Percentiles rank a stretch among this genome's conserved stretches.
These are phyloP conservation scores for Podosphaera leucotricha DNA, from an alignment of 2,329 filamentous ascomycete species.

Conservation along the genomic window DNA sequence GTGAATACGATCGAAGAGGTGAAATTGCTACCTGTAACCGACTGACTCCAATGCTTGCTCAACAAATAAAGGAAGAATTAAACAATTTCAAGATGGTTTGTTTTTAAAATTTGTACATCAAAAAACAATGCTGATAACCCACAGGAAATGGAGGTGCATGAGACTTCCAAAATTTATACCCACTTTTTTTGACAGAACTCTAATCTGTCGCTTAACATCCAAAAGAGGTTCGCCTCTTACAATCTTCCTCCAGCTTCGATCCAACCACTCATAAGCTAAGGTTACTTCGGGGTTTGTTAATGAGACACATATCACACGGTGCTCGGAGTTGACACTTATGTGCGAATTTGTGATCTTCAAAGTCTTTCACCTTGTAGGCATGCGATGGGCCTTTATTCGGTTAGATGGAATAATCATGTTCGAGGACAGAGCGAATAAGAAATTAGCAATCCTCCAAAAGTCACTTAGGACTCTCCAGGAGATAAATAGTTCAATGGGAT, in stretches of 20 bases:
- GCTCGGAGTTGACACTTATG: not conserved
- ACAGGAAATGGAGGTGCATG: conserved; percentile 98
- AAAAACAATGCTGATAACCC: not conserved
- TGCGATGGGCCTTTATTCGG: not conserved
- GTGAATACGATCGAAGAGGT: conserved; percentile 86
- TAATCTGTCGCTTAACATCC: conserved; percentile 9
- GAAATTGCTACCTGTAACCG: conserved; percentile 97
- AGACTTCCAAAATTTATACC: conserved; percentile 96
- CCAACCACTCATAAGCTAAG: not conserved
- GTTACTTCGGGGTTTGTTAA: not conserved
- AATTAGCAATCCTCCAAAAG: not conserved
- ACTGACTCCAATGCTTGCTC: conserved; percentile 83
- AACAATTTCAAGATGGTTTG: conserved; percentile 98
- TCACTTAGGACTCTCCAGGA: not conserved
- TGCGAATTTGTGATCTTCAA: not conserved
- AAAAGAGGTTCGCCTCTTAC: not conserved
- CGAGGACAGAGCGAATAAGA: not conserved
- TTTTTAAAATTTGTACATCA: conserved; percentile 5
- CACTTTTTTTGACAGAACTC: conserved; percentile 76
- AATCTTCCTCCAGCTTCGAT: not conserved
- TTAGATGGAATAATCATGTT: not conserved
- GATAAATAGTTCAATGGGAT: not conserved
- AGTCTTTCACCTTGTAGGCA: not conserved
- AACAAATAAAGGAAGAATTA: conserved; percentile 98
- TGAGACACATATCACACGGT: not conserved